phyloP scores from a whole-genome alignment of 2,329 filamentous ascomycete species.

The Trichoderma sp. region DNA sequence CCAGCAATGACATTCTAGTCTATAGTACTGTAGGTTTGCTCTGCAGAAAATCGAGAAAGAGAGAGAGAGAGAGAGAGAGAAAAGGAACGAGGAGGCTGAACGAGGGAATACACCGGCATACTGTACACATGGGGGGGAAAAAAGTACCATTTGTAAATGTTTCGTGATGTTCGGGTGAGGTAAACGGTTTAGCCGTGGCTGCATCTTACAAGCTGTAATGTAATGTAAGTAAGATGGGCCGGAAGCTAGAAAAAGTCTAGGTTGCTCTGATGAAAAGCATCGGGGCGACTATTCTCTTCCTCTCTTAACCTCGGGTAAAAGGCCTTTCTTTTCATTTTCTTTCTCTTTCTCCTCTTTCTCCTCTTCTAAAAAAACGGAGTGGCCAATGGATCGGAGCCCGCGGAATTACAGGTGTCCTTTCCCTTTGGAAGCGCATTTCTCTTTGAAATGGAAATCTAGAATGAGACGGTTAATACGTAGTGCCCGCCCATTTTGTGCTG shows the following conservation, averaged over 20 bases:
- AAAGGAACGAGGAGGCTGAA: neutral
- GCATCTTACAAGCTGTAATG: neutral
- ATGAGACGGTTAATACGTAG: neutral
- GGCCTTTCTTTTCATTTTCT: neutral
- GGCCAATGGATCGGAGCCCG: neutral
- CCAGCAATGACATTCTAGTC: neutral
- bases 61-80: neutral
- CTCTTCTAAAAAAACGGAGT: neutral
- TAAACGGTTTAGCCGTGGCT: neutral
- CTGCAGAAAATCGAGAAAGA: neutral
- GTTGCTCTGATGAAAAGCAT: neutral
- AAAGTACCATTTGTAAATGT: no score
- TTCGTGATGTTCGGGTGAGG: neutral
- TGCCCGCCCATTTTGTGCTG: neutral
- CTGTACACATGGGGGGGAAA: no score
- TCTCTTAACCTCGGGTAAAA: neutral
- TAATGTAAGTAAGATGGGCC: neutral
- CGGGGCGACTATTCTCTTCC: neutral
- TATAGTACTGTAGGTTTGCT: no score
- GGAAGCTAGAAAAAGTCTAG: neutral
- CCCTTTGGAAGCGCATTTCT: neutral
- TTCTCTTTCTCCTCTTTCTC: neutral
- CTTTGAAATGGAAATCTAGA: neutral
- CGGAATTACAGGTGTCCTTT: neutral
- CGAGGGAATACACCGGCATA: neutral